These are phyloP conservation scores for Xanthoconium separans DNA, from an alignment of 1,284 basidiomycete species.

Conservation along the genomic window DNA sequence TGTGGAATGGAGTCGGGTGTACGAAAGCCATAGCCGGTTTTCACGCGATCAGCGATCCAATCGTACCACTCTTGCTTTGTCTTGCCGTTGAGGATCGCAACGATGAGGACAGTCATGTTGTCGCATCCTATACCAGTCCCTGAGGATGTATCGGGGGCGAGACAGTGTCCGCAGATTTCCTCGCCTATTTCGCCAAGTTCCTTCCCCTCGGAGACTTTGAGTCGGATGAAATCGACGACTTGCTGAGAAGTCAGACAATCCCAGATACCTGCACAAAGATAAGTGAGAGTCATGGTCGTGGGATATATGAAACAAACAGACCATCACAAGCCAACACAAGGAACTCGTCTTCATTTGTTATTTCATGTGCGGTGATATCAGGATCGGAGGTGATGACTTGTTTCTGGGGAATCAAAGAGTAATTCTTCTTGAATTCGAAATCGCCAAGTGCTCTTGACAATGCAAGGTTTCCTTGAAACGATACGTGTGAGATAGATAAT, in stretches of 20 bases:
- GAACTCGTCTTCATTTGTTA: slow-evolving; percentile 93
- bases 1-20: slow-evolving; percentile 71
- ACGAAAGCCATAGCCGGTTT: slow-evolving; percentile 67
- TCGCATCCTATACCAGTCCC: slow-evolving; percentile 96
- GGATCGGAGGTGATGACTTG: slow-evolving; percentile 97
- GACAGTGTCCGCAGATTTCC: slow-evolving; percentile 89
- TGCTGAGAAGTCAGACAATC: slow-evolving; percentile 95
- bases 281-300: neutral
- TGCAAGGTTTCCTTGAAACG: slow-evolving; percentile 83
- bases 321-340: slow-evolving; percentile 96
- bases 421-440: slow-evolving; percentile 99
- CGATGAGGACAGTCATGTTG: slow-evolving; percentile 97
- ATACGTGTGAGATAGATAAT: slow-evolving; percentile 1
- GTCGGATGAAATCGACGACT: slow-evolving; percentile 87
- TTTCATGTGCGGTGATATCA: slow-evolving; percentile 81
- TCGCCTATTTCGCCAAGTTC: slow-evolving; percentile 84
- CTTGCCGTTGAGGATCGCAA: slow-evolving; percentile 85
- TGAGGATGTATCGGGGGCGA: slow-evolving; percentile 91
- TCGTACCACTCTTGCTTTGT: slow-evolving; percentile 91
- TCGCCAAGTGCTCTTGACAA: slow-evolving; percentile 95
- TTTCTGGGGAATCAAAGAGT: slow-evolving; percentile 75
- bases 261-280: slow-evolving; percentile 81
- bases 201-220: slow-evolving; percentile 80
- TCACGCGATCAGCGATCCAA: slow-evolving; percentile 88
- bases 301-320: slow-evolving; percentile 37